Conservation (phyloP, 202 grass and related monocot genomes). For the Schoenoplectus triqueter region DNA sequence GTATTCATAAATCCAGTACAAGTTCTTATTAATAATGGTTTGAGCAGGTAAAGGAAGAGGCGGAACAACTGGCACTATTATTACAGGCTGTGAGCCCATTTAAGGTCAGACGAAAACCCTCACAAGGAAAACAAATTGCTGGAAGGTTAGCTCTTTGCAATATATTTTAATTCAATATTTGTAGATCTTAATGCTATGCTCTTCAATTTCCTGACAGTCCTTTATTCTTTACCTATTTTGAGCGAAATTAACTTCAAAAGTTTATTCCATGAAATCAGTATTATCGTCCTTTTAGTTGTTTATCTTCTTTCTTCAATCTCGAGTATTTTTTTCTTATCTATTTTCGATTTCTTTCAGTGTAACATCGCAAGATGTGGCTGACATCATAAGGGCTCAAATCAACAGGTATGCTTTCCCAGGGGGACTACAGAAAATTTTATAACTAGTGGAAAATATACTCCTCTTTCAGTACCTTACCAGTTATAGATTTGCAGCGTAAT, state of each 20-base stretch:
- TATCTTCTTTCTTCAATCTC: not conserved
- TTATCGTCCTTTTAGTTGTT: not conserved
- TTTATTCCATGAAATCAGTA: not conserved
- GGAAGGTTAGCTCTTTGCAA: conserved; percentile 65
- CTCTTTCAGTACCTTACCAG: conserved; percentile 24
- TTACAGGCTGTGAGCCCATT: conserved; percentile 86
- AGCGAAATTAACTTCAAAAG: not conserved
- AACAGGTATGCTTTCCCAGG: conserved; percentile 56
- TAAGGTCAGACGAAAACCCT: conserved; percentile 85
- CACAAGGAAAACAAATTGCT: conserved; percentile 84
- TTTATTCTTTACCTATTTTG: conserved; percentile 23
- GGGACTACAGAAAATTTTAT: not conserved
- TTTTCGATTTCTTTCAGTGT: conserved; percentile 50
- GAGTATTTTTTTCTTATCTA: not conserved
- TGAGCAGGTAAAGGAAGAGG: conserved; percentile 88
- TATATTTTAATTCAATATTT: not conserved
- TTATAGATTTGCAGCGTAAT: not conserved
- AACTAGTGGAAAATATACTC: not conserved
- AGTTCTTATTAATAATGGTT: conserved; percentile 5
- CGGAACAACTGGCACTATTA: conserved; percentile 75
- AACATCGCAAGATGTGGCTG: conserved; percentile 84
- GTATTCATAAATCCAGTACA: not conserved
- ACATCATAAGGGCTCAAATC: conserved; percentile 87
- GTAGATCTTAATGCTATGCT: not conserved
- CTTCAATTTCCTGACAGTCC: not conserved